Percentiles rank a stretch among this genome's conserved stretches.
Conservation (phyloP, 495 filamentous ascomycete species). For the Corynascus novoguineensis region DNA sequence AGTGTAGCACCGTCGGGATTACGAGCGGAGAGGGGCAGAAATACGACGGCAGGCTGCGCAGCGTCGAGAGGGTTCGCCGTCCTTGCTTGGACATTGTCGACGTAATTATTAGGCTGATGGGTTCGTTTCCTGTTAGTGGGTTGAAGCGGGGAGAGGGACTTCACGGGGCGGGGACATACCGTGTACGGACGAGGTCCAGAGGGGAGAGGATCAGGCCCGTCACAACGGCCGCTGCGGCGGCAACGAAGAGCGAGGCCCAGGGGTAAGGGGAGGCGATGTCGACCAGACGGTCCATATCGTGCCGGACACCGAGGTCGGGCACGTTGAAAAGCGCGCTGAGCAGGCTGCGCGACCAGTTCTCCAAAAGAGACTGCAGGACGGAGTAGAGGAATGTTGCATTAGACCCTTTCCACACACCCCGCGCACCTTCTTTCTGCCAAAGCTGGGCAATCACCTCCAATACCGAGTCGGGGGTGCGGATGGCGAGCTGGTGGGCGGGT, state of each 20-base stretch:
- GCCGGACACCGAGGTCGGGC: conserved; percentile 65
- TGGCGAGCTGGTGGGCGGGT: conserved; percentile 56
- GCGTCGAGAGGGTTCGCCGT: conserved; percentile 65
- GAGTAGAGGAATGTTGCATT: conserved; percentile 88
- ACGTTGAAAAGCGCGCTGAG: conserved; percentile 78
- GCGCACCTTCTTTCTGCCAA: conserved; percentile 83
- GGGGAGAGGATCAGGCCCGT: conserved; percentile 77
- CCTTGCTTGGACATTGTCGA: conserved; percentile 59
- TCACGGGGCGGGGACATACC: conserved; percentile 36
- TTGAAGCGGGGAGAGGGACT: neutral
- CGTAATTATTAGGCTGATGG: conserved; percentile 64
- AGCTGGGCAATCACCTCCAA: conserved; percentile 74
- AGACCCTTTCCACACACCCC: conserved; percentile 90
- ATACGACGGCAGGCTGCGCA: conserved; percentile 72
- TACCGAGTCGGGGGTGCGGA: conserved; percentile 67
- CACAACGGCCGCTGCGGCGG: conserved; percentile 73
- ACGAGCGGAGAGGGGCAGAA: conserved; percentile 64
- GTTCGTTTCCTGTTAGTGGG: neutral
- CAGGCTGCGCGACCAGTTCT: conserved; percentile 78
- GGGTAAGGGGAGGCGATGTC: conserved; percentile 67
- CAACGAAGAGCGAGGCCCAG: conserved; percentile 66
- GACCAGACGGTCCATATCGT: conserved; percentile 46
- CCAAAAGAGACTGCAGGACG: conserved; percentile 74
- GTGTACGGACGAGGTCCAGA: conserved; percentile 82
- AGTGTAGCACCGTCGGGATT: conserved; percentile 79